Percentiles rank a stretch among this genome's conserved stretches.
These are phyloP conservation scores for Puccinia hordei DNA, from an alignment of 1,284 basidiomycete species.

Conservation along the genomic window DNA sequence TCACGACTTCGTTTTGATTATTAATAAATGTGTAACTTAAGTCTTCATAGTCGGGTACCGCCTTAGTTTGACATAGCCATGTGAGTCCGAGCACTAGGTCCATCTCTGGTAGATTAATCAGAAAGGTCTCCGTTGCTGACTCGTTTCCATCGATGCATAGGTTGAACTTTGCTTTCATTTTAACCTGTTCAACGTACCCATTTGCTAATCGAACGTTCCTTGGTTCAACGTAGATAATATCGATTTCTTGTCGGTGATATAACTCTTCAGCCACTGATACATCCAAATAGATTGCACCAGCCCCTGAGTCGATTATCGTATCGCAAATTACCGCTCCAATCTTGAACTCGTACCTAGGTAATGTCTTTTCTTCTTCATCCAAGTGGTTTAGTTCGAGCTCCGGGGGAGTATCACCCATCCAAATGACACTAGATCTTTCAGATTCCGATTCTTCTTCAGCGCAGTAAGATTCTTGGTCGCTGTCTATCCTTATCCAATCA, in stretches of 20 bases:
- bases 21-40: not conserved
- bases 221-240: not conserved
- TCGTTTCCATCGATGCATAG: not conserved
- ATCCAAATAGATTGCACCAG: not conserved
- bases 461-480: too few species aligned
- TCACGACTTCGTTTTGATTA: not conserved
- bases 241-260: not conserved
- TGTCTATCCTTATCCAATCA: not conserved
- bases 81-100: not conserved
- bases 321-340: not conserved
- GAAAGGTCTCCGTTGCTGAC: not conserved
- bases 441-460: not conserved
- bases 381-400: too few species aligned
- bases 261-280: not conserved
- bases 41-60: not conserved
- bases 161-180: not conserved
- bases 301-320: constrained; percentile 1
- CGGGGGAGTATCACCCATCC: not conserved
- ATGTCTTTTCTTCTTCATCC: not conserved
- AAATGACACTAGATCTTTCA: not conserved
- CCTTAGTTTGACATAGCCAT: not conserved
- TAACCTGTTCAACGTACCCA: not conserved
- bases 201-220: not conserved
- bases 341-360: not conserved
- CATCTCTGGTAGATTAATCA: not conserved